Base-by-base conservation (phyloP, 345 rosid genomes). In the Raphanus raphanistrum region DNA sequence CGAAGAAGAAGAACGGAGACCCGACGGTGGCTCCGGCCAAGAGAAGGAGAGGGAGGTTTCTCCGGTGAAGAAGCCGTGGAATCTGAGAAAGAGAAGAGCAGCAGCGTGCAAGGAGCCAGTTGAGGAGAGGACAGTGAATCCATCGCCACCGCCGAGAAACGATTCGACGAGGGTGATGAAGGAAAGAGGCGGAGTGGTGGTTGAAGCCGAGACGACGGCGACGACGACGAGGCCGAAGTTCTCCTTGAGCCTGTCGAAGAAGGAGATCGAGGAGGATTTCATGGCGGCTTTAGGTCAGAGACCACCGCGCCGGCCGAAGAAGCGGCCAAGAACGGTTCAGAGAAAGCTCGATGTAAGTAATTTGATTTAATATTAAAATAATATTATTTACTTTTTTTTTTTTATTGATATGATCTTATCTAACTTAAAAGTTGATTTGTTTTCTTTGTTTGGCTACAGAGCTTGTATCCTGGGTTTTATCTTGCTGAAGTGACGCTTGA, bases 211-310 rank as follows among this genome's bases (percentile, higher is more conserved):
- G 76, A 38, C 60, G 29, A 28, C 29, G 29, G 29, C 29, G 29
- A 28, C 31, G 72, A 1, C 29, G 63, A 79, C 1, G 71, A 81
- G 86, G 43, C 59, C 73, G 1, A 85, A 86, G 76, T 81, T 95
- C 60, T 54, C 87, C 28, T 77, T 84, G 76, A 9, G 83, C 54
- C 82, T 93, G 6, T 63, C 88, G 36, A 88, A 73, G 88, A 86
- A 86, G 71, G 97, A 93, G 83, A 84, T 91, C 77, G 94, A 90
- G 45, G 88, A 83, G 26, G 98, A 93, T 82, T 91, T 85, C 80
- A 71, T 84, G 82, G 79, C 27, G 80, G 55, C 88, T 38, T 5
- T 83, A 0, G 86, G 92, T 36, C 88, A 71, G 38, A 81, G 89
- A 66, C 97, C 98, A 10, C 73, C 86, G 11, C 84, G 98, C 54